These are phyloP conservation scores for Cochlearia excelsa DNA, from an alignment of 345 rosid genomes.

Conservation along the genomic window DNA sequence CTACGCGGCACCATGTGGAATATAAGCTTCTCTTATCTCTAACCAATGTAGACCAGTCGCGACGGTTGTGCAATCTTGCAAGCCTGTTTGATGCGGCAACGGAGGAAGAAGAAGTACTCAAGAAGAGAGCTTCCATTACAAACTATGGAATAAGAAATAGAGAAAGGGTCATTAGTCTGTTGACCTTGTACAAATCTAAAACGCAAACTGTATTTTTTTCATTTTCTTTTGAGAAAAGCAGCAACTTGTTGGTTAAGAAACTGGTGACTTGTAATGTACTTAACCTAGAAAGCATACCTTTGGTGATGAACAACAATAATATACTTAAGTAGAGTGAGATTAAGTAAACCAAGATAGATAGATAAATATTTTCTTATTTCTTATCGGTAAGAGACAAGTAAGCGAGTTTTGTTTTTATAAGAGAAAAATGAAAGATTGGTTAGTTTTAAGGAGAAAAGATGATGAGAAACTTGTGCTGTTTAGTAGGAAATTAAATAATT, in stretches of 20 bases:
- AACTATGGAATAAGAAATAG: conserved; percentile 36
- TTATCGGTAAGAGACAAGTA: conserved; percentile 35
- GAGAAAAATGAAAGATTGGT: conserved; percentile 36
- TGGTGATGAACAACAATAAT: conserved; percentile 33
- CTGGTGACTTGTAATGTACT: conserved; percentile 37
- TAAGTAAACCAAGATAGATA: conserved; percentile 26
- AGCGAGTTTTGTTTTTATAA: conserved; percentile 47
- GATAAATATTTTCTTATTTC: neutral
- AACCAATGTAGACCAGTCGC: conserved; percentile 28
- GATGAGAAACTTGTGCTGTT: conserved; percentile 33
- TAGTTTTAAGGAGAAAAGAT: conserved; percentile 43
- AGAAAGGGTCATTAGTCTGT: conserved; percentile 36
- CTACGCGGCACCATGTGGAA: conserved; percentile 53
- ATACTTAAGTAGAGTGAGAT: conserved; percentile 14
- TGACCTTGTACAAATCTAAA: conserved; percentile 24
- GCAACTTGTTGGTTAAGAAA: conserved; percentile 42
- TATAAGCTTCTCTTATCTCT: conserved; percentile 35
- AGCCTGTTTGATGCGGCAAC: conserved; percentile 33
- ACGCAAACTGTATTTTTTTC: conserved; percentile 11
- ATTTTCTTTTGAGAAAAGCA: conserved; percentile 7
- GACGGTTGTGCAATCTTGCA: conserved; percentile 20
- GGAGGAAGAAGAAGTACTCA: conserved; percentile 47
- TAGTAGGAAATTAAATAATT: conserved; percentile 26
- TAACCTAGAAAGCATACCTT: conserved; percentile 38
- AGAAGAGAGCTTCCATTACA: conserved; percentile 73